These are phyloP conservation scores for Nicotiana paniculata DNA, from an alignment of 257 asterid genomes.

Conservation along the genomic window DNA sequence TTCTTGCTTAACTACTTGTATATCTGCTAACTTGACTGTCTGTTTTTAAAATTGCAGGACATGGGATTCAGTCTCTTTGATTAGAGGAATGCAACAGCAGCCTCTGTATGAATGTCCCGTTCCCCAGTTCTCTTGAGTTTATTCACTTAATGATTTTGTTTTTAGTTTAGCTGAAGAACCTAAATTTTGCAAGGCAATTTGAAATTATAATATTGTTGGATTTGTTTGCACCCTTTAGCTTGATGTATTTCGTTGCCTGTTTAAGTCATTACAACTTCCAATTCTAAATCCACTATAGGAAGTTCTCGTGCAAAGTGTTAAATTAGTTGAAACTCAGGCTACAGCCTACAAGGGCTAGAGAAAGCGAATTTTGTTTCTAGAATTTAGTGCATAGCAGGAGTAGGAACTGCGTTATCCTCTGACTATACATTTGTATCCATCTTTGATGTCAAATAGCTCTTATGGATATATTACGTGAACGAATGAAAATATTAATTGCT, in stretches of 20 bases:
- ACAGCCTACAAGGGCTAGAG: no score
- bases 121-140: not conserved
- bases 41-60: slow-evolving; percentile 4
- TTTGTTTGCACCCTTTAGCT: not conserved
- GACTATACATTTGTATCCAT: no score
- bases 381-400: no score
- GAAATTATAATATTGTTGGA: not conserved
- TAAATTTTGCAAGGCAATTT: not conserved
- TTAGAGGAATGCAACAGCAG: not conserved
- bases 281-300: not conserved
- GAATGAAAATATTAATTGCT: no score
- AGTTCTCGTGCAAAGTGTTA: no score
- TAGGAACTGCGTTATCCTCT: no score
- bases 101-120: not conserved
- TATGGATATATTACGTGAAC: no score
- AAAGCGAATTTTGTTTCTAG: no score
- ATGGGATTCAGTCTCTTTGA: slow-evolving; percentile 11
- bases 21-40: not conserved
- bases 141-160: not conserved
- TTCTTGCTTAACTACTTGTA: not conserved
- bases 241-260: not conserved
- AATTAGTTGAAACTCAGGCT: no score
- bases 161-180: not conserved
- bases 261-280: not conserved
- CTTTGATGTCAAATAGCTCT: no score